Evolutionary conservation across 208 protist genomes (phyloP), one percentile per base, ranked within the genome.

Genomic region (Crithidia expoeki): DNA sequence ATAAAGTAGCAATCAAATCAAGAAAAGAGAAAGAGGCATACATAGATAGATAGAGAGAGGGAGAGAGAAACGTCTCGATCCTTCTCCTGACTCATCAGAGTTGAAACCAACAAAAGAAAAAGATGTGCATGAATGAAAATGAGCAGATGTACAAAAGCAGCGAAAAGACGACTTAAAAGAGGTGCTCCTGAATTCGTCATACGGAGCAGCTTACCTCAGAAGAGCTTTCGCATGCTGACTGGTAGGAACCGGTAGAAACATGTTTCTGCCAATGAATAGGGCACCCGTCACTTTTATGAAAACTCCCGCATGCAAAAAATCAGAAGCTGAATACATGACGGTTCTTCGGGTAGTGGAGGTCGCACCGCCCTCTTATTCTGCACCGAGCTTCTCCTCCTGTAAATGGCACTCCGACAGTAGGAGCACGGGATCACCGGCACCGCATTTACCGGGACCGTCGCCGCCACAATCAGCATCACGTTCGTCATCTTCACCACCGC

Each of bases 321-420:
- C n/a, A n/a, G n/a, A 42, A 42, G 12, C 36, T 42, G 12, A 6
- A 42, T 42, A 42, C 36, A 42, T 12, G 12, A n/a, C n/a, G n/a
- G n/a, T n/a, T n/a, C n/a, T n/a, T n/a, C n/a, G n/a, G n/a, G n/a
- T n/a, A n/a, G n/a, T n/a, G n/a, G n/a, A n/a, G n/a, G n/a, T n/a
- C n/a, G n/a, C n/a, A 7, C 21, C 44, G 44, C 19, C 19, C 9
- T 25, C 2, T 50, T 52, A 75, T 42, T 68, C 67, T 6, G 49
- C 77, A 16, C 77, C 73, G 0, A 77, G 51, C 17, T 72, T 72
- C 14, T 76, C 67, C 28, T 83, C 78, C 1, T 62, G 28, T 46
- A 42, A 9, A 83, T 71, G n/a, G 27, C 52, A 16, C 60, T 28
- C 27, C 47, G 36, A 30, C 19, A 61, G 64, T 79, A 79, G 7